Base-by-base conservation (phyloP, 2,329 filamentous ascomycete genomes). In the Ilyonectria sp. region DNA sequence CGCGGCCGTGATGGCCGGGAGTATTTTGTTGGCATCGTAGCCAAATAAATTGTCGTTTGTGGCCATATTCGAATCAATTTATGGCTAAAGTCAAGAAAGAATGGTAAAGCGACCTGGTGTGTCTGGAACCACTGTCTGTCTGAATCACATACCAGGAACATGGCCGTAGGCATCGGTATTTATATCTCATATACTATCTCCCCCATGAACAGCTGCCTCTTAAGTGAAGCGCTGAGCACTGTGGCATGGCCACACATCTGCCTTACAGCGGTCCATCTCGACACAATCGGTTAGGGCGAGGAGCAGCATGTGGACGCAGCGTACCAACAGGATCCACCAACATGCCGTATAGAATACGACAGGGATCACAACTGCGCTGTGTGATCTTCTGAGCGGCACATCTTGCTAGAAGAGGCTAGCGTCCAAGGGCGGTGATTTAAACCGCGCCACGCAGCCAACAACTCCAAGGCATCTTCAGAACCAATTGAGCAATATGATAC, bases 1-100 rank as follows among this genome's bases (percentile, higher is more conserved):
- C n/a, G 65, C 70, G 6, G 71, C 62, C 11, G 71, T 67, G 19
- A 75, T 23, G 47, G 69, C 68, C 1, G 73, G 73, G 1, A 75
- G 68, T 6, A 74, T 61, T 33, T 74, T 65, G 40, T 75, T 75
- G 69, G 73, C 73, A 68, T 75, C 43, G 9, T 75, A 75, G 59
- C 71, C 71, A 26, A 73, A 75, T 7, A 75, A 63, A 13, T 75
- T 75, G 15, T 74, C 73, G 2, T 53, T 59, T 8, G 70, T 74
- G 5, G 47, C 31, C 63, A 66, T 66, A 9, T 35, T 43, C 6
- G n/a, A 7, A 19, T n/a, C 4, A n/a, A 6, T 8, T 43, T 23
- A 40, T 19, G n/a, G 21, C 8, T n/a, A 4, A 2, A 57, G 13
- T 13, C 19, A 49, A 26, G 17, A 19, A 43, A 17, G 2, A 40